Conservation (phyloP, 352 stramenopile species). For the Phytophthora vignae region DNA sequence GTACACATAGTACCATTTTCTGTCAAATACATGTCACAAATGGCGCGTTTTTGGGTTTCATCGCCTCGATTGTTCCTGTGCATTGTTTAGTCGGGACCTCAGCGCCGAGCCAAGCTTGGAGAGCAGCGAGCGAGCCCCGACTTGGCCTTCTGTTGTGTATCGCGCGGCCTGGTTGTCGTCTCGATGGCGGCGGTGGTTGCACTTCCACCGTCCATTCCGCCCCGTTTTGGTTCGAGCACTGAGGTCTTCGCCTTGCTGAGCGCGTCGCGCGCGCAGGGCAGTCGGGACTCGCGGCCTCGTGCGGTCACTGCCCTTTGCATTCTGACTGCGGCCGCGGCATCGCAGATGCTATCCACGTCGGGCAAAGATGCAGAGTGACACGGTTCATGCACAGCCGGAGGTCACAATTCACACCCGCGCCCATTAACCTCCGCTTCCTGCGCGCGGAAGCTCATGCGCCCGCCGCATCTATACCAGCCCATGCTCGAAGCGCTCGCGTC, state of each 20-base stretch:
- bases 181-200: too few species aligned
- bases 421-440: constrained; percentile 20
- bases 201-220: too few species aligned
- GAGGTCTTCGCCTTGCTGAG: neutral
- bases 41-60: neutral
- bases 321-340: neutral
- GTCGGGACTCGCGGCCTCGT: too few species aligned
- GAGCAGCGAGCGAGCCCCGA: too few species aligned
- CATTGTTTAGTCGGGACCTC: too few species aligned
- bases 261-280: too few species aligned
- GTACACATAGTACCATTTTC: neutral
- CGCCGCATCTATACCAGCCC: constrained; percentile 28
- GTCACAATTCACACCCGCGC: constrained; percentile 26
- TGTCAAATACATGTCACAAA: neutral
- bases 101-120: too few species aligned
- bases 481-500: constrained; percentile 12
- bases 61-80: neutral
- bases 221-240: neutral
- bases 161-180: too few species aligned
- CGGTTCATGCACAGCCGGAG: constrained; percentile 30
- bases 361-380: constrained; percentile 35
- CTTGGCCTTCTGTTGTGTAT: too few species aligned
- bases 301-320: too few species aligned
- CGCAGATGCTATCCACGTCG: neutral
- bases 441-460: neutral